Base-by-base conservation (phyloP, 306 rosid genomes). In the Fagus crenata region DNA sequence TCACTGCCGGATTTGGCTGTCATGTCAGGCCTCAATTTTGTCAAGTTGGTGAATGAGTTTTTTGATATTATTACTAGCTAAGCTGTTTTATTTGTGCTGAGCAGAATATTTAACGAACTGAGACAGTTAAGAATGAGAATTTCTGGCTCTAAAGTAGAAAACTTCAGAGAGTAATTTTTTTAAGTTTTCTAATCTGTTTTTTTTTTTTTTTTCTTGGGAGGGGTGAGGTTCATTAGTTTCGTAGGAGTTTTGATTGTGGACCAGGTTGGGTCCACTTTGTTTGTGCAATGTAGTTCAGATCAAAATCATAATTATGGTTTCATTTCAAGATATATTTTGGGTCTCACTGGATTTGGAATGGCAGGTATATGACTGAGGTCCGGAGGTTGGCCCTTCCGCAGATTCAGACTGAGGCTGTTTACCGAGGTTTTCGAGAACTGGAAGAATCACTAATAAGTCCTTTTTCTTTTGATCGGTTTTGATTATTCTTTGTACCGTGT, bases 331-430 rank as follows among this genome's bases (percentile, higher is more conserved):
- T 79, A 43, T 81, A 60, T 58, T 71, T 68, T 33, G 71, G 76
- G 7, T 81, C 74, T 77, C 55, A 63, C 54, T 77, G 78, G 43
- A 81, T 75, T 76, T 74, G 81, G 40, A 43, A 58, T 67, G 49
- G 6, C 91, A 95, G 99, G 87, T 92, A 95, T 67, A 89, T 91
- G 97, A 92, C 97, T 59, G 99, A 92, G 77, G 96, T 95, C 46
- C 85, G 97, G 63, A 85, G 97, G 86, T 82, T 95, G 79, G 83
- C 97, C 73, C 97, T 95, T 81, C 97, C 97, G 31, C 97, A 90
- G 84, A 87, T 70, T 80, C 92, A 85, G 77, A 88, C 97, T 0
- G 99, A 95, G 80, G 83, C 83, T 28, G 93, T 91, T 61, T 92
- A 84, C 85, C 81, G 88, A 39, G 97, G 97, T 35, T 95, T 95